phyloP scores from a whole-genome alignment of 2,329 filamentous ascomycete genomes.

The Verticillium longisporum region DNA sequence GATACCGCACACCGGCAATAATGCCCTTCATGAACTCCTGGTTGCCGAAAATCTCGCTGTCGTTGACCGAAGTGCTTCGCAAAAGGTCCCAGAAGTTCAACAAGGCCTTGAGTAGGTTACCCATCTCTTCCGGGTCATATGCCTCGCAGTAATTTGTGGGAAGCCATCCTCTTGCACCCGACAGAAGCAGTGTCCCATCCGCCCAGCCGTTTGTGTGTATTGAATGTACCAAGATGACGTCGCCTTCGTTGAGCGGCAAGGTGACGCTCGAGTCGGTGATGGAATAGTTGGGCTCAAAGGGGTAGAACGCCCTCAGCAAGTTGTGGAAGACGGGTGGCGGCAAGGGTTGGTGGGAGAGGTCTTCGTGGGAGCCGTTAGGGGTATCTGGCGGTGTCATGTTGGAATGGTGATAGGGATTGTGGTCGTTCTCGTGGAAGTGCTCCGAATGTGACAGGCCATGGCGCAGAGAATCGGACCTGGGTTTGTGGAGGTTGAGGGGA shows the following conservation, averaged over 20 bases:
- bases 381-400: slow-evolving; percentile 76
- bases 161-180: slow-evolving; percentile 86
- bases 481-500: slow-evolving; percentile 48
- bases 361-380: slow-evolving; percentile 61
- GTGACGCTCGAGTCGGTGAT: slow-evolving; percentile 83
- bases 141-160: slow-evolving; percentile 97
- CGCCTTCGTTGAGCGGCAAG: slow-evolving; percentile 79
- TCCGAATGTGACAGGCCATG: slow-evolving; percentile 3
- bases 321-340: slow-evolving; percentile 75
- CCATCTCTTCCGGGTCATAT: slow-evolving; percentile 85
- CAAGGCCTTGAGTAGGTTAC: slow-evolving; percentile 75
- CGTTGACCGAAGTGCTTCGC: slow-evolving; percentile 67
- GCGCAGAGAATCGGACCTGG: slow-evolving; percentile 19
- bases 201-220: slow-evolving; percentile 99
- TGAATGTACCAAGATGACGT: slow-evolving; percentile 89
- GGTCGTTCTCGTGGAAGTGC: slow-evolving; percentile 21
- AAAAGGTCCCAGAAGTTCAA: slow-evolving; percentile 91
- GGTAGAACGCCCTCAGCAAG: slow-evolving; percentile 90
- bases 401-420: slow-evolving; percentile 38
- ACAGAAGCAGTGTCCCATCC: slow-evolving; percentile 82
- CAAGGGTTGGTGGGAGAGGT: slow-evolving; percentile 35
- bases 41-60: slow-evolving; percentile 74
- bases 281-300: slow-evolving; percentile 74
- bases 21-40: slow-evolving; percentile 93
- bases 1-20: slow-evolving; percentile 84